Percentiles rank a stretch among this genome's conserved stretches.
Evolutionary conservation across 2,329 filamentous ascomycete species (phyloP).

Genomic region (Chalaropsis thielavioides): DNA sequence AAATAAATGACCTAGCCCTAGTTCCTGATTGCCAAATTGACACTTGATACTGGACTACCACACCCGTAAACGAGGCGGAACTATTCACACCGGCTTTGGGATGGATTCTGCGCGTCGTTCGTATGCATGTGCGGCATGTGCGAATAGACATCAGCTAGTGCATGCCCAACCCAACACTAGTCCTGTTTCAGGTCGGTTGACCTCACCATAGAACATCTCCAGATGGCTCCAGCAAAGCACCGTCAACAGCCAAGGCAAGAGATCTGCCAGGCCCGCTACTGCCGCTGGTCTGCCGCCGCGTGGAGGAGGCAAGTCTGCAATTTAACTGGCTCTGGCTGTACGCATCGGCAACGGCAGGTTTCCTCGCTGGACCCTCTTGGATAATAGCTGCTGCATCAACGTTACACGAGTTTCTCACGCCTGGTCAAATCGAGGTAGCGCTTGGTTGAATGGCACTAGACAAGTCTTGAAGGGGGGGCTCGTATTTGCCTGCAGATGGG

Average conservation of each 20-base stretch:
- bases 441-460: background rate
- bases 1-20: background rate
- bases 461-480: background rate
- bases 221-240: background rate
- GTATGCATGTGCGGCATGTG: background rate
- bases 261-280: background rate
- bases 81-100: no score
- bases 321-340: background rate
- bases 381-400: background rate
- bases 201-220: background rate
- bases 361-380: background rate
- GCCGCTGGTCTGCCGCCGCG: background rate
- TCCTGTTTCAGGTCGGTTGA: background rate
- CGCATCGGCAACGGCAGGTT: background rate
- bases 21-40: background rate
- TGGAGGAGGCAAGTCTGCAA: background rate
- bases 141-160: background rate
- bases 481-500: background rate
- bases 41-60: background rate
- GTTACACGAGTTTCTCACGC: background rate
- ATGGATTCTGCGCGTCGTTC: background rate
- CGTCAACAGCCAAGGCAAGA: background rate
- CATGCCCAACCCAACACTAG: background rate
- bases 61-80: no score
- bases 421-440: background rate